Percentiles rank a stretch among this genome's conserved stretches.
Conservation (phyloP, 352 stramenopile species). For the Phytophthora tentaculata region DNA sequence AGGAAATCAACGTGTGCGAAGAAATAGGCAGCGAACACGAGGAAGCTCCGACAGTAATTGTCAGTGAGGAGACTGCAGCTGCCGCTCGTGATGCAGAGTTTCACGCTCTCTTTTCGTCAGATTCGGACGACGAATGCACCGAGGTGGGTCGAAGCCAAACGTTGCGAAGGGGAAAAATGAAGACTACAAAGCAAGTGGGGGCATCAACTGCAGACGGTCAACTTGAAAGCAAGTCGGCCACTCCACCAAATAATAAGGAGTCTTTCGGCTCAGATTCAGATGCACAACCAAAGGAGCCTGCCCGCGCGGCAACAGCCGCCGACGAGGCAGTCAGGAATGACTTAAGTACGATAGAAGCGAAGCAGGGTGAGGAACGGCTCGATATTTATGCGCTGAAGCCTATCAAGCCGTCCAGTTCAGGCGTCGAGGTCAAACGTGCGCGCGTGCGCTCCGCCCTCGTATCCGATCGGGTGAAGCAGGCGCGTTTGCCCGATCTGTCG, state of each 20-base stretch:
- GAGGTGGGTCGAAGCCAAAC: not conserved
- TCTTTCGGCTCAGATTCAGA: conserved; percentile 7
- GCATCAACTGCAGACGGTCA: not conserved
- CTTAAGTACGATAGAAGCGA: conserved; percentile 2
- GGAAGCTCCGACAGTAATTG: not conserved
- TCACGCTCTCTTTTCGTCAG: conserved; percentile 33
- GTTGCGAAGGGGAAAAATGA: conserved; percentile 14
- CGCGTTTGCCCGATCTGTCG: conserved; percentile 53
- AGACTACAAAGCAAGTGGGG: conserved; percentile 6
- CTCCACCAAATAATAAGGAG: not conserved
- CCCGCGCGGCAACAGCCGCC: not conserved
- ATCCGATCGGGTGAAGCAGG: conserved; percentile 42
- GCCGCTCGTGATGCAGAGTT: conserved; percentile 27
- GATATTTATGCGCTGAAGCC: conserved; percentile 29
- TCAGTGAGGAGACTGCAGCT: conserved; percentile 18
- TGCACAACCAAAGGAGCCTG: conserved; percentile 8
- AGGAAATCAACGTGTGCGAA: conserved; percentile 1
- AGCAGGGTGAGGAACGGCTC: not conserved
- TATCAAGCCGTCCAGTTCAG: conserved; percentile 24
- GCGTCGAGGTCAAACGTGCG: conserved; percentile 49
- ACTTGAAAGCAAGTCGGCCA: not conserved
- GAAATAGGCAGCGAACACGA: conserved; percentile 7
- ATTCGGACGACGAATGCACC: conserved; percentile 28
- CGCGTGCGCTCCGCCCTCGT: conserved; percentile 45
- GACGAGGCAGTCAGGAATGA: not conserved